These are phyloP conservation scores for Funneliformis mosseae DNA, from an alignment of 192 early-diverging fungal genomes.

Conservation along the genomic window DNA sequence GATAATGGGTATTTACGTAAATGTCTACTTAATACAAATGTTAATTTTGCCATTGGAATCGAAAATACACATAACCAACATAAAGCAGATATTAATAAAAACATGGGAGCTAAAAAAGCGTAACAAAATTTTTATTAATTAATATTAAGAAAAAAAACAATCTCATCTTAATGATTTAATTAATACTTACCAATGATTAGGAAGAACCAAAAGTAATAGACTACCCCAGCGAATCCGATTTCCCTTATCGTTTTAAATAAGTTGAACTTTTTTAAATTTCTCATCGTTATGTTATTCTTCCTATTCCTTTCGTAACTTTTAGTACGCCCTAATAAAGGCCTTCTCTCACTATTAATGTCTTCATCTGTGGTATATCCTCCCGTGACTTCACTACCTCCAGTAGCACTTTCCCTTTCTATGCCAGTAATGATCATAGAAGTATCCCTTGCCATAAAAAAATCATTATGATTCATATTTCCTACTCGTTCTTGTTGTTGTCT, in stretches of 20 bases:
- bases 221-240: conserved; percentile 49
- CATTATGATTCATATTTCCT: conserved; percentile 23
- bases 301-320: neutral
- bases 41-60: conserved; percentile 94
- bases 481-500: neutral
- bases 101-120: conserved; percentile 69
- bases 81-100: conserved; percentile 69
- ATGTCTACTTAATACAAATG: conserved; percentile 79
- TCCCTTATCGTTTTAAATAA: conserved; percentile 33
- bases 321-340: conserved; percentile 37
- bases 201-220: conserved; percentile 54
- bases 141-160: conserved; percentile 19
- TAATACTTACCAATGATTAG: conserved; percentile 49
- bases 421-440: conserved; percentile 12
- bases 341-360: neutral
- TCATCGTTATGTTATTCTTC: too few species aligned
- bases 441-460: conserved; percentile 4
- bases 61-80: conserved; percentile 88
- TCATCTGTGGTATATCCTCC: neutral
- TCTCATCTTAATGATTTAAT: neutral
- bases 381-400: too few species aligned
- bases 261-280: conserved; percentile 23
- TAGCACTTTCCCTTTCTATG: conserved; percentile 4
- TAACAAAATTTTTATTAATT: conserved; percentile 21
- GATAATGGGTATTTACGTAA: conserved; percentile 78